phyloP scores from a whole-genome alignment of 768 basidiomycete genomes.

The Panus rudis region DNA sequence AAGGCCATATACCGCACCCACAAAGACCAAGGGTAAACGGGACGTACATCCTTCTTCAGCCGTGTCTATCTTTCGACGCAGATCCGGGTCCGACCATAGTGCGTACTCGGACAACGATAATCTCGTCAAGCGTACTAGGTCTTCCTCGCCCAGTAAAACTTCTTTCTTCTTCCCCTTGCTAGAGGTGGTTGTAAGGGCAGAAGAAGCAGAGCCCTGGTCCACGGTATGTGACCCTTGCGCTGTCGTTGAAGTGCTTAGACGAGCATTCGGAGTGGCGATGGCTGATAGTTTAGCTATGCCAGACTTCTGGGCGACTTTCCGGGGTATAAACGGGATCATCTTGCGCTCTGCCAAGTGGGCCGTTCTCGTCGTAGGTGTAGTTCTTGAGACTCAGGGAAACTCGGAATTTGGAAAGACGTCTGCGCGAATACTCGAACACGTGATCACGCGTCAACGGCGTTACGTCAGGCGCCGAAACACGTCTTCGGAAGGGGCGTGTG shows the following conservation, averaged over 20 bases:
- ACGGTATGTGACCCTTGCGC: neutral
- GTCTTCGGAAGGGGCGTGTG: no score
- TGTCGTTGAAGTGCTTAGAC: neutral
- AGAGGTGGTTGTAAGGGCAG: conserved; percentile 6
- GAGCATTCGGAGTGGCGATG: neutral
- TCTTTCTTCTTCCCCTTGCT: conserved; percentile 22
- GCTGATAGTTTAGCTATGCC: conserved; percentile 11
- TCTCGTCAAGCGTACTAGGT: conserved; percentile 39
- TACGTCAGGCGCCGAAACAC: no score
- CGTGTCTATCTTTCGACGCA: conserved; percentile 36
- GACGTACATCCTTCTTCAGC: conserved; percentile 46
- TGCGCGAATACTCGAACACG: no score
- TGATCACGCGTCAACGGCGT: no score
- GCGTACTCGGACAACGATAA: conserved; percentile 68
- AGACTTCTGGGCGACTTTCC: conserved; percentile 32
- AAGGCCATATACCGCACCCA: conserved; percentile 18
- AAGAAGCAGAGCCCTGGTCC: neutral
- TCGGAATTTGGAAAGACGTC: no score
- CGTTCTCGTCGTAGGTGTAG: no score
- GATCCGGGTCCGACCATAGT: conserved; percentile 55
- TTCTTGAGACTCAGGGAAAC: no score
- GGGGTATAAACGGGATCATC: conserved; percentile 43
- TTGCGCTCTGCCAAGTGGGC: no score
- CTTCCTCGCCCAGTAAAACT: conserved; percentile 28
- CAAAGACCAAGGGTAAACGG: conserved; percentile 1